Evolutionary conservation across 2,329 filamentous ascomycete species (phyloP).

Genomic region (Pseudocercospora eumusae): DNA sequence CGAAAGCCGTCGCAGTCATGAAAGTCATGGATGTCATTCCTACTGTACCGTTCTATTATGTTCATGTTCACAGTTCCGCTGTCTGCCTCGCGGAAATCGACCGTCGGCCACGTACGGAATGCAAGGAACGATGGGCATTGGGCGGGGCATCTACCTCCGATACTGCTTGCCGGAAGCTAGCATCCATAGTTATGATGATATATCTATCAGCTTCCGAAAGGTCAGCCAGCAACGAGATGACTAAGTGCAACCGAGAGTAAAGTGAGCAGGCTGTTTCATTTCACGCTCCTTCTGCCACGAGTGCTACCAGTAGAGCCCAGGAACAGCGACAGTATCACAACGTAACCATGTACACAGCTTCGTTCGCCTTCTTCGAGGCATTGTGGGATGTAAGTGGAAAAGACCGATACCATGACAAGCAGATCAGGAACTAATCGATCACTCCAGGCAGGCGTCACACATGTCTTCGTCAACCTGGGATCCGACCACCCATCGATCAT

Average conservation of each 20-base stretch:
- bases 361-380: conserved; percentile 80
- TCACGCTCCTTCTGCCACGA: not conserved
- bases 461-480: conserved; percentile 68
- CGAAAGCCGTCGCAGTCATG: not conserved
- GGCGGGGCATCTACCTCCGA: conserved; percentile 8
- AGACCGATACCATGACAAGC: not conserved
- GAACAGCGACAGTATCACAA: not conserved
- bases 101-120: not conserved
- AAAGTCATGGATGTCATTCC: not conserved
- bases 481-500: conserved; percentile 75
- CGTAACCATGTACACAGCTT: conserved; percentile 64
- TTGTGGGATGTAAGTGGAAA: conserved; percentile 63
- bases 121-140: not conserved
- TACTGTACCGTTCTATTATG: too few relatives aligned
- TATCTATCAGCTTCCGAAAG: not conserved
- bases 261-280: not conserved
- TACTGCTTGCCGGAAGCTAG: conserved; percentile 7
- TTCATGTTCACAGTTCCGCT: too few relatives aligned
- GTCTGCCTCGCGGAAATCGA: not conserved
- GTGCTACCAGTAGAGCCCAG: not conserved
- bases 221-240: not conserved
- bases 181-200: too few relatives aligned
- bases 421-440: not conserved
- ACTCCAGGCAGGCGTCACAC: conserved; percentile 55
- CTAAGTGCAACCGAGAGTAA: not conserved